Base-by-base conservation (phyloP, 345 rosid genomes). In the Mercurialis annua region DNA sequence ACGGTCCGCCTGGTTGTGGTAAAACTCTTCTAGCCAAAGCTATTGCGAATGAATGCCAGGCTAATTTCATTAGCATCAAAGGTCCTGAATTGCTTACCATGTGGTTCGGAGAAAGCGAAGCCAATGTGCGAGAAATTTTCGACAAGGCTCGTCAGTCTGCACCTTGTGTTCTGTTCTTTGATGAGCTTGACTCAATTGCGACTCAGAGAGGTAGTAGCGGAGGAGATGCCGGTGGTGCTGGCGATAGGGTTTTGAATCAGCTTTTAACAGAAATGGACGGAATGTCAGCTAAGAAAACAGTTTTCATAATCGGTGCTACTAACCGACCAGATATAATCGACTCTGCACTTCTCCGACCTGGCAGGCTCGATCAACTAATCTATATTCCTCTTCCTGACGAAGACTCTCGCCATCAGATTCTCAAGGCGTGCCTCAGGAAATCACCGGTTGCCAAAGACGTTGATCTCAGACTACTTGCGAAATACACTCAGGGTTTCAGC, bases 101-200 rank as follows among this genome's bases (percentile, higher is more conserved):
- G 98, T 92, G 98, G 98, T 92, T 92, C 67, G 97, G 97, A 49
- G 96, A 92, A 76, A 92, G 97, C 65, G 98, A 92, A 65, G 98
- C 98, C 38, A 92, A 92, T 46, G 98, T 92, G 1, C 85, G 98
- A 54, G 98, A 92, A 75, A 92, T 92, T 61, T 92, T 92, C 63
- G 98, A 92, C 78, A 92, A 92, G 83, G 97, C 97, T 69, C 91
- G 97, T 40, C 89, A 84, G 17, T 92, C 98, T 66, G 97, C 98
- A 57, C 98, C 97, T 53, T 92, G 98, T 42, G 96, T 92, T 62
- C 85, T 92, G 44, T 92, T 92, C 76, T 92, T 90, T 51, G 98
- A 92, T 69, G 97, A 92, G 68, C 97, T 92, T 0, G 97, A 92
- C 83, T 92, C 98, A 2, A 92, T 92, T 80, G 98, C 98, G 46